Percentiles rank a stretch among this genome's conserved stretches.
Evolutionary conservation across 2,329 filamentous ascomycete genomes (phyloP).

Genomic region (Daldinia eschscholtzii): DNA sequence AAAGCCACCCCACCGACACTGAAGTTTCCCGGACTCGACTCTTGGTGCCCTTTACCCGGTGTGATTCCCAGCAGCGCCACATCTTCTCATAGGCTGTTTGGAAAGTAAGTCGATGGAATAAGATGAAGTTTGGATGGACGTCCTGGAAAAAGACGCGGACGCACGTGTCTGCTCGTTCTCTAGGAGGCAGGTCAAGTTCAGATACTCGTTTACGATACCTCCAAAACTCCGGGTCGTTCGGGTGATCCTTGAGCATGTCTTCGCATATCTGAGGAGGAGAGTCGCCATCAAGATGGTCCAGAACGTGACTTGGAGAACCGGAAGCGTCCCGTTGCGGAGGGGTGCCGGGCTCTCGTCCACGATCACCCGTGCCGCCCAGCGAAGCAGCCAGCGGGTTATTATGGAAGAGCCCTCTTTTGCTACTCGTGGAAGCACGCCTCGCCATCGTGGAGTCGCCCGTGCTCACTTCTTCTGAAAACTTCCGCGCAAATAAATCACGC

Average conservation of each 20-base stretch:
- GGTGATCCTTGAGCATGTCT: slow-evolving; percentile 31
- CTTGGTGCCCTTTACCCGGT: slow-evolving; percentile 21
- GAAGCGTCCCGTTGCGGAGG: slow-evolving; percentile 5
- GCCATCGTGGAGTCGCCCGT: not conserved
- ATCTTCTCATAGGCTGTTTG: slow-evolving; percentile 55
- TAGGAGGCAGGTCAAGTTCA: slow-evolving; percentile 50
- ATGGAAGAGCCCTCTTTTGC: slow-evolving; percentile 14
- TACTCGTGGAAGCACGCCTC: not conserved
- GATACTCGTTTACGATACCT: slow-evolving; percentile 42
- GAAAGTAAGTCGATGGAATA: slow-evolving; percentile 58
- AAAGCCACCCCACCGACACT: slow-evolving; percentile 57
- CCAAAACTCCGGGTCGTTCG: slow-evolving; percentile 40
- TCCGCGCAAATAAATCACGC: slow-evolving; percentile 40
- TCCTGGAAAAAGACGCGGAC: slow-evolving; percentile 56
- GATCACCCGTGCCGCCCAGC: slow-evolving; percentile 34
- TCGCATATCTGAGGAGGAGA: slow-evolving; percentile 38
- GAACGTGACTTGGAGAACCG: not conserved
- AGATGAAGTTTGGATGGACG: slow-evolving; percentile 55
- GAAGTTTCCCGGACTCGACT: slow-evolving; percentile 47
- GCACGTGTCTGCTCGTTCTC: slow-evolving; percentile 55
- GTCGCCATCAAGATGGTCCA: slow-evolving; percentile 43
- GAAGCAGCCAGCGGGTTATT: slow-evolving; percentile 38
- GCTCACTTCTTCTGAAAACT: slow-evolving; percentile 4
- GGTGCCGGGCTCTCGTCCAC: slow-evolving; percentile 16
- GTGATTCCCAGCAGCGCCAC: slow-evolving; percentile 49